These are phyloP conservation scores for Nicotiana paniculata DNA, from an alignment of 257 asterid species.

Conservation along the genomic window DNA sequence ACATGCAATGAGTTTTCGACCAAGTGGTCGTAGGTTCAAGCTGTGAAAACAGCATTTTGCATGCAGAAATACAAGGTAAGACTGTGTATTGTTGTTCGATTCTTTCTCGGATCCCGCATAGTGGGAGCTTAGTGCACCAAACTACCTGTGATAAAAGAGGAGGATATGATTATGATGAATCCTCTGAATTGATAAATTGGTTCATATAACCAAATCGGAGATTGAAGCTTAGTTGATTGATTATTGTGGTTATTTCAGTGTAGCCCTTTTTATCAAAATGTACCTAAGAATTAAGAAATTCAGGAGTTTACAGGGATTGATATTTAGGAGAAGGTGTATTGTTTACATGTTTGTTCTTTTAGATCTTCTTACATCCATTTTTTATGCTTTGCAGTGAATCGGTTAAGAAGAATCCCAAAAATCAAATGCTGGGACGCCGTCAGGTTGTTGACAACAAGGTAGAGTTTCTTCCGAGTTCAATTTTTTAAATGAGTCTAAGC, in stretches of 20 bases:
- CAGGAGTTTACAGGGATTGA: neutral
- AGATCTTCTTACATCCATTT: neutral
- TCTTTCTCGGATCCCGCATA: too few relatives aligned
- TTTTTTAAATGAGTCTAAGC: neutral
- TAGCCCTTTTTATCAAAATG: neutral
- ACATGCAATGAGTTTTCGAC: too few relatives aligned
- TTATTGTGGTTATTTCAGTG: neutral
- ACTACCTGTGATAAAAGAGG: too few relatives aligned
- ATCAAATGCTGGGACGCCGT: slow-evolving; percentile 69
- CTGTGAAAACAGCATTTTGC: too few relatives aligned
- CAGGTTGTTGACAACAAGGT: slow-evolving; percentile 60
- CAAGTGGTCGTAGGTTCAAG: too few relatives aligned
- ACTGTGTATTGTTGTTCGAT: too few relatives aligned
- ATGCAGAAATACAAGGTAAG: too few relatives aligned
- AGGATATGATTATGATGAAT: neutral
- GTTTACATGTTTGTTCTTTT: neutral
- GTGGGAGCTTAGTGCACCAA: too few relatives aligned
- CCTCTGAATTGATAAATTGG: neutral
- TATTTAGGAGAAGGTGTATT: neutral
- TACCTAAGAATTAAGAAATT: neutral
- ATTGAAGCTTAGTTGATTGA: neutral
- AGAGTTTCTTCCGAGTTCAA: neutral
- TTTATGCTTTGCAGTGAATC: slow-evolving; percentile 35
- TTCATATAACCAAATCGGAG: neutral
- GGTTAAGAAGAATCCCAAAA: slow-evolving; percentile 30